Percentiles rank a stretch among this genome's conserved stretches.
These are phyloP conservation scores for Podila epicladia DNA, from an alignment of 192 early-diverging fungal species.

Conservation along the genomic window DNA sequence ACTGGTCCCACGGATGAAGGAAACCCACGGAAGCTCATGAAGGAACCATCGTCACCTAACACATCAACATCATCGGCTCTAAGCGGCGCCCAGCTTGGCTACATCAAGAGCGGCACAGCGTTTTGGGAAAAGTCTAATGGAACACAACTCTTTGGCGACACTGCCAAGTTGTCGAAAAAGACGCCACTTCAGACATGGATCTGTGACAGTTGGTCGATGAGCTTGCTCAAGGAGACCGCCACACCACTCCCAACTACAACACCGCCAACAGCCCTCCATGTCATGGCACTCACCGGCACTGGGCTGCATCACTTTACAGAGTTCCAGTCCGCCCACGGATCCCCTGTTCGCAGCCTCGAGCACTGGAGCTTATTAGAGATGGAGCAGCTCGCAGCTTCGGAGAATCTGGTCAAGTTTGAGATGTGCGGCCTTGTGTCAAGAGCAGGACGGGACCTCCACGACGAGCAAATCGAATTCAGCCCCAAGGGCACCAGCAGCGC, in stretches of 20 bases:
- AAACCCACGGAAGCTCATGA: slow-evolving; percentile 6
- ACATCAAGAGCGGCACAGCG: slow-evolving; percentile 18
- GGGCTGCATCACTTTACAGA: slow-evolving; percentile 43
- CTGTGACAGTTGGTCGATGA: slow-evolving; percentile 18
- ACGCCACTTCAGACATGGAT: slow-evolving; percentile 23
- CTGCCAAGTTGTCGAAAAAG: slow-evolving; percentile 8
- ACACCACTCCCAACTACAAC: not conserved
- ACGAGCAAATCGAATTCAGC: slow-evolving; percentile 13
- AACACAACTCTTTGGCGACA: slow-evolving; percentile 11
- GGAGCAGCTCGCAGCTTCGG: slow-evolving; percentile 2
- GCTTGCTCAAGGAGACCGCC: slow-evolving; percentile 15
- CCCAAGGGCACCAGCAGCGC: slow-evolving; percentile 4
- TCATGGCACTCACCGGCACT: slow-evolving; percentile 32
- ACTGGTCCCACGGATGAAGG: not conserved
- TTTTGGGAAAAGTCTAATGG: slow-evolving; percentile 28
- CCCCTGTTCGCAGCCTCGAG: slow-evolving; percentile 15
- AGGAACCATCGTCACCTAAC: not conserved
- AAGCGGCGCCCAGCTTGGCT: slow-evolving; percentile 4
- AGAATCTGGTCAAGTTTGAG: slow-evolving; percentile 10
- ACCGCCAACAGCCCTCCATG: slow-evolving; percentile 10
- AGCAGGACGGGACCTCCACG: slow-evolving; percentile 20
- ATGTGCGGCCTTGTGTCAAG: slow-evolving; percentile 38
- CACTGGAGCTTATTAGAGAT: slow-evolving; percentile 47
- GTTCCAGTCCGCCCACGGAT: not conserved
- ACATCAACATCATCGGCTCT: not conserved